Evolutionary conservation across 2,329 filamentous ascomycete genomes (phyloP).

Genomic region (Lomentospora prolificans): DNA sequence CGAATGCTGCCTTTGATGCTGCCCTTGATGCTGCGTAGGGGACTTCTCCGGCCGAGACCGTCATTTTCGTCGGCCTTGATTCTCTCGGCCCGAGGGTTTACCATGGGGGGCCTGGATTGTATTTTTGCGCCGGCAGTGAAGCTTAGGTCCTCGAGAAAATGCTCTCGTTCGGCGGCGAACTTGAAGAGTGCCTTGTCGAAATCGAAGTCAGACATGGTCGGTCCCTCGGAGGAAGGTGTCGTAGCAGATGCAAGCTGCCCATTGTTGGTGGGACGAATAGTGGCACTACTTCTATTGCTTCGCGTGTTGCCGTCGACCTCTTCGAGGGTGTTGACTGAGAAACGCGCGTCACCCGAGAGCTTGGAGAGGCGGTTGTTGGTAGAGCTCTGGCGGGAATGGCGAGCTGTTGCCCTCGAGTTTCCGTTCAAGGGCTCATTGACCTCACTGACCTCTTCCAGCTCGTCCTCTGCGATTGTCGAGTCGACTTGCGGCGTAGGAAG

Average conservation of each 20-base stretch:
- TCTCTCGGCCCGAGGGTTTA: slow-evolving; percentile 71
- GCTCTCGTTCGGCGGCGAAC: slow-evolving; percentile 90
- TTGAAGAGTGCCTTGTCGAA: slow-evolving; percentile 90
- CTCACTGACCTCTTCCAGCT: slow-evolving; percentile 38
- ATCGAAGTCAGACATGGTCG: slow-evolving; percentile 54
- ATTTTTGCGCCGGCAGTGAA: slow-evolving; percentile 77
- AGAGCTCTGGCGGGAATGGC: slow-evolving; percentile 53
- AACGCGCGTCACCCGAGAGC: slow-evolving; percentile 36
- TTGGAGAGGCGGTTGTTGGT: slow-evolving; percentile 49
- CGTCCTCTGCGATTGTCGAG: slow-evolving; percentile 54
- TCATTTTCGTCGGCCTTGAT: slow-evolving; percentile 65
- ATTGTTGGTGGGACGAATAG: slow-evolving; percentile 39
- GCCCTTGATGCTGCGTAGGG: slow-evolving; percentile 56
- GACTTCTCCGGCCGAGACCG: slow-evolving; percentile 41
- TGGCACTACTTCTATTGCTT: slow-evolving; percentile 58
- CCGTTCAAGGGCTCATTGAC: slow-evolving; percentile 20
- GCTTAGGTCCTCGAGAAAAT: slow-evolving; percentile 83
- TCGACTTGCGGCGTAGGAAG: slow-evolving; percentile 28
- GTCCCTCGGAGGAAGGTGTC: background rate
- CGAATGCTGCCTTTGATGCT: slow-evolving; percentile 84
- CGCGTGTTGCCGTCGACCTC: slow-evolving; percentile 45
- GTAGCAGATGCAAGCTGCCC: background rate
- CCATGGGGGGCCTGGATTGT: slow-evolving; percentile 58
- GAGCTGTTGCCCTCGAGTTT: slow-evolving; percentile 29
- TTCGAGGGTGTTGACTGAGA: slow-evolving; percentile 46